Evolutionary conservation across 768 basidiomycete genomes (phyloP), one percentile per base, ranked within the genome.

Genomic region (Amanita fuliginea): DNA sequence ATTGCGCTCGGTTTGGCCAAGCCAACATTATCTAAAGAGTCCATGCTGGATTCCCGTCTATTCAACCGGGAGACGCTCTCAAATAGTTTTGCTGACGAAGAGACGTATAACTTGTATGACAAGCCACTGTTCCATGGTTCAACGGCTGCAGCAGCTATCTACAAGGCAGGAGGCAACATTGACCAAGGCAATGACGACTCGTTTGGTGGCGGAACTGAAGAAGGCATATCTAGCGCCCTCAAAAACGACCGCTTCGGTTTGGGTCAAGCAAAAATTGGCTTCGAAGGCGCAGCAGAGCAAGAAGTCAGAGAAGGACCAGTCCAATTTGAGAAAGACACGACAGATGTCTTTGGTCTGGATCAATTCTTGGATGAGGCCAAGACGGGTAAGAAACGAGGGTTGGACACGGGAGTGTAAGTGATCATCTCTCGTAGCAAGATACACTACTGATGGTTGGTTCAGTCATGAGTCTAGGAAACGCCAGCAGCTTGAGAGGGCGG

Each of bases 321-420:
- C 36, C 92, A 97, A 60, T 99, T 99, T 60, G 96, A 99, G 73
- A 96, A 97, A 71, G 95, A 99, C 60, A 81, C 86, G 1, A 77
- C 81, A n/a, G 95, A 97, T 74, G 91, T 97, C 16, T 97, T 97
- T 61, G 95, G 95, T 54, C 73, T 97, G 54, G 88, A 96, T 66
- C 83, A 95, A 63, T 98, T 99, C 73, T 76, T 98, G 73, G 91
- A 97, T 62, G 90, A 93, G 64, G 96, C 95, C 14, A 96, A 91
- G 75, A 83, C 83, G 19, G 95, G 93, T n/a, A 81, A 82, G 65
- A 95, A 95, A 70, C 72, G 92, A 54, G 89, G 88, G 11, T 59
- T 92, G 60, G 88, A 92, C 60, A 83, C 83, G 45, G 76, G 77
- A 47, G 82, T 73, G 75, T 86, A 63, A 71, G 83, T 46, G 9